Conservation (phyloP, 1,284 basidiomycete species). For the Trichosporon ovoides region DNA sequence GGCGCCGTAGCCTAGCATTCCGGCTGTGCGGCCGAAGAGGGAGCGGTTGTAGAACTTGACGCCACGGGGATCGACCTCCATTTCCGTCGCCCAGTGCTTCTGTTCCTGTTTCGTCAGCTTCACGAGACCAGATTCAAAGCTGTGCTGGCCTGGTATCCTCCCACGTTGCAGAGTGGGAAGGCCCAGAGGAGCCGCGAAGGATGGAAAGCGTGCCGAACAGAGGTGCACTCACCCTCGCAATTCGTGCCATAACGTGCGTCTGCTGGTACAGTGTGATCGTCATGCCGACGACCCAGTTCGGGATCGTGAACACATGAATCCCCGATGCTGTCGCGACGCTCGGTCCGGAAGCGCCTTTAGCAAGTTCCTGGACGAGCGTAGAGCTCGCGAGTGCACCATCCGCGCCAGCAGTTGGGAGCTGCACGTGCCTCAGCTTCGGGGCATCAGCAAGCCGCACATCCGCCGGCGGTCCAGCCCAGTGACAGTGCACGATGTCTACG, state of each 20-base stretch:
- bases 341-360: constrained; percentile 10
- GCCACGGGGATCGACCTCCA: constrained; percentile 28
- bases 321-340: constrained; percentile 39
- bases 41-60: constrained; percentile 29
- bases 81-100: constrained; percentile 27
- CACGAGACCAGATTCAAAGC: no score
- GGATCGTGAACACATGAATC: constrained; percentile 42
- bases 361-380: constrained; percentile 17
- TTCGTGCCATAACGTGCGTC: constrained; percentile 31
- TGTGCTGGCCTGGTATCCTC: no score
- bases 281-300: constrained; percentile 39
- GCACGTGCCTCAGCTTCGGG: constrained; percentile 33
- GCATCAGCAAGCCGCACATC: constrained; percentile 20
- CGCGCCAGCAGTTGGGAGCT: constrained; percentile 36
- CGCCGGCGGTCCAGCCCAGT: constrained; percentile 10
- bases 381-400: constrained; percentile 25
- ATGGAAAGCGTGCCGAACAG: not conserved
- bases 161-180: no score
- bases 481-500: constrained; percentile 15
- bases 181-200: no score
- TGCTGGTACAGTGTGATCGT: constrained; percentile 37
- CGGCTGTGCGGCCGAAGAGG: constrained; percentile 37
- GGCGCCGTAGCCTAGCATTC: constrained; percentile 41
- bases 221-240: constrained; percentile 27
- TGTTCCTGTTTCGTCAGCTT: constrained; percentile 20